A percentile compares a stretch with the other conserved stretches of the same genome.
phyloP scores from a whole-genome alignment of 352 stramenopile genomes.

The Phytophthora pseudosyringae region DNA sequence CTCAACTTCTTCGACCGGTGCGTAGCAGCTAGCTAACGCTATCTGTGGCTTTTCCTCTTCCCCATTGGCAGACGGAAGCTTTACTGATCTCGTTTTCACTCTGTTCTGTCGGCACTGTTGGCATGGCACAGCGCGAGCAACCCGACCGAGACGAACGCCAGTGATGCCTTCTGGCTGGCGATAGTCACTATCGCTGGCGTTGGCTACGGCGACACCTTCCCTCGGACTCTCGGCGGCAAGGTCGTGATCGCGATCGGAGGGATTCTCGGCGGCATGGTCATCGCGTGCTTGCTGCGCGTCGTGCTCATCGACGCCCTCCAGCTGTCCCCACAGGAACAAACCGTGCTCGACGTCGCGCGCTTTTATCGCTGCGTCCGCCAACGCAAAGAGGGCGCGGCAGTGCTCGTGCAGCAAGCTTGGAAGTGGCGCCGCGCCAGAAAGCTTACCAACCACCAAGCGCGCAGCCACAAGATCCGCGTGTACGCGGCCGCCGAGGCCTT shows the following conservation, averaged over 20 bases:
- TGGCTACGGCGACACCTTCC: conserved; percentile 63
- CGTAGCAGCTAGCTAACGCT: too few relatives aligned
- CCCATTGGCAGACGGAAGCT: too few relatives aligned
- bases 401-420: conserved; percentile 61
- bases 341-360: conserved; percentile 63
- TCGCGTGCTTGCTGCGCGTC: conserved; percentile 65
- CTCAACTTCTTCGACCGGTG: conserved; percentile 70
- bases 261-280: conserved; percentile 63
- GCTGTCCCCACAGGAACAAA: conserved; percentile 59
- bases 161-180: conserved; percentile 67
- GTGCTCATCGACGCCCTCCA: conserved; percentile 66
- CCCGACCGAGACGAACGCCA: conserved; percentile 44
- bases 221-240: conserved; percentile 59
- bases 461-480: conserved; percentile 36
- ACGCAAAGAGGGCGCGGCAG: conserved; percentile 46
- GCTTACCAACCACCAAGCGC: conserved; percentile 5
- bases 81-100: too few relatives aligned
- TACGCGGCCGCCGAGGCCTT: conserved; percentile 58
- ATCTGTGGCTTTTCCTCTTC: too few relatives aligned
- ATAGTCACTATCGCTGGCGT: conserved; percentile 74
- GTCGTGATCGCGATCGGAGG: conserved; percentile 61
- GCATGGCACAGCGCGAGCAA: conserved; percentile 42
- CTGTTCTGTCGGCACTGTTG: too few relatives aligned
- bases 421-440: conserved; percentile 32
- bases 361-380: conserved; percentile 60